Base-by-base conservation (phyloP, 176 grass and related monocot species). In the Elaeis guineensis region DNA sequence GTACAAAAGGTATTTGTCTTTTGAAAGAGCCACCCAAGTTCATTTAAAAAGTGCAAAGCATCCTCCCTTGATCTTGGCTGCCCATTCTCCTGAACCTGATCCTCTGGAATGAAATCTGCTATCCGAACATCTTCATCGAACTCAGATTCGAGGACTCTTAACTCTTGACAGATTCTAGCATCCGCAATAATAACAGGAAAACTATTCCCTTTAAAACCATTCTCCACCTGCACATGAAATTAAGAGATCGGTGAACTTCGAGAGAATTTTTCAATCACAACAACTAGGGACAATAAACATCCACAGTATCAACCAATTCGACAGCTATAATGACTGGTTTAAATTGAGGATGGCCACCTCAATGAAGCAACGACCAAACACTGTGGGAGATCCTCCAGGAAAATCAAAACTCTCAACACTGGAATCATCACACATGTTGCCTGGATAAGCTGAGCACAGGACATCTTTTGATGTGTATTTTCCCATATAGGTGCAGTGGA, bases 1-100 rank as follows among this genome's bases (percentile, higher is more conserved):
- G 70, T 53, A 57, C 83, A 21, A 19, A 58, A 65, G 52, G 70
- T 53, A 57, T 85, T 62, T 26, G 56, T 76, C 69, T 84, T 89
- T 69, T 98, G 94, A 74, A 98, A 98, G 29, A 98, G 82, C 94
- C 94, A 98, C 25, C 94, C 88, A 58, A 98, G 84, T 79, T 98
- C 94, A 44, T 98, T 98, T 22, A 92, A 85, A 8, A 98, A 98
- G 68, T 92, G 88, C 49, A 93, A 55, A 78, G 71, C 64, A 66
- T 89, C 81, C 24, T 75, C 64, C 70, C 82, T 98, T 65, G 81
- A 70, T 51, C 66, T 78, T 57, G 49, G 50, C 29, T 25, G 29
- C 61, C 75, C 54, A 62, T 58, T 21, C 19, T 80, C 69, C 3
- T 69, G 52, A 73, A 73, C 65, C n/a, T 71, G 88, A 22, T 92